phyloP scores from a whole-genome alignment of 768 basidiomycete genomes.

The Leucosporidium scottii region DNA sequence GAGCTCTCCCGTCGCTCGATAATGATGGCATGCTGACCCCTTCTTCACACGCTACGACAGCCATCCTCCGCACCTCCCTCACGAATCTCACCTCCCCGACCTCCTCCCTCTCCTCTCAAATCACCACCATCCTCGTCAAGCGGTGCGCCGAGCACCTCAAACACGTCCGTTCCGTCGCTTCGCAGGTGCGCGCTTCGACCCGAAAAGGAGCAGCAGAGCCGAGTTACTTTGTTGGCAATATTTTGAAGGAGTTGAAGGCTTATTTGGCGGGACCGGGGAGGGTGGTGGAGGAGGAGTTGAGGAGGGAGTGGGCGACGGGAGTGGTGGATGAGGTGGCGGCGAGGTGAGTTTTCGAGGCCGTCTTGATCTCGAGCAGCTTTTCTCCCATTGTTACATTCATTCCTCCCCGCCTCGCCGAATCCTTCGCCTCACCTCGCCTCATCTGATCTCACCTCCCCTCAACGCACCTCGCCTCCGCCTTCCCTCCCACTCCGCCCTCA shows the following conservation, averaged over 20 bases:
- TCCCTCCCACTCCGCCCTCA: too few relatives aligned
- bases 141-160: slow-evolving; percentile 80
- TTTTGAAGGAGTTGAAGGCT: slow-evolving; percentile 67
- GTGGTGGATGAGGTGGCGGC: slow-evolving; percentile 41
- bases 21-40: not conserved
- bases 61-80: slow-evolving; percentile 51
- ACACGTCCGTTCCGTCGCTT: slow-evolving; percentile 77
- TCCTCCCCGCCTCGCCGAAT: too few relatives aligned
- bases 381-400: not conserved
- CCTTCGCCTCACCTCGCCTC: not conserved
- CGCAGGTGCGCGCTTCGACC: slow-evolving; percentile 80
- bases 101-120: slow-evolving; percentile 56
- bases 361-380: not conserved
- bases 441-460: not conserved
- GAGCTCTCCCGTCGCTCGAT: not conserved
- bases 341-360: too few relatives aligned
- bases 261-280: slow-evolving; percentile 58
- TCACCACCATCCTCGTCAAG: slow-evolving; percentile 62
- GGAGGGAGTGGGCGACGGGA: slow-evolving; percentile 35
- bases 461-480: not conserved
- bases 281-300: slow-evolving; percentile 53
- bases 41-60: slow-evolving; percentile 21
- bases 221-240: slow-evolving; percentile 74
- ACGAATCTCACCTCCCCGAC: slow-evolving; percentile 50
- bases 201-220: slow-evolving; percentile 65